These are phyloP conservation scores for Populus pruinosa DNA, from an alignment of 345 rosid genomes.

Conservation along the genomic window DNA sequence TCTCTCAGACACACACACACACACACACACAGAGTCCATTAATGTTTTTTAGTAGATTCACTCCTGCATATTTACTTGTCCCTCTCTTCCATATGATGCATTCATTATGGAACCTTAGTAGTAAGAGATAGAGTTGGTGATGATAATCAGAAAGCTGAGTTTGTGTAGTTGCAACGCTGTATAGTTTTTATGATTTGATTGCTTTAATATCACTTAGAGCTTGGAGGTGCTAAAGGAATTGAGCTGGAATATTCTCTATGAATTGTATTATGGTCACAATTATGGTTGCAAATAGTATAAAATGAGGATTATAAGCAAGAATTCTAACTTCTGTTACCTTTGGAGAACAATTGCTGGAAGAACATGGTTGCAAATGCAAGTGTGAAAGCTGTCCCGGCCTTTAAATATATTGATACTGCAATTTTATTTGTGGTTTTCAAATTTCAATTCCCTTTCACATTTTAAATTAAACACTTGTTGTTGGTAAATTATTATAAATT, in stretches of 20 bases:
- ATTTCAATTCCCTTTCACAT: background rate
- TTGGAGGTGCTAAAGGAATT: background rate
- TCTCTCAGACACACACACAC: background rate
- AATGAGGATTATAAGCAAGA: background rate
- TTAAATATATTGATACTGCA: background rate
- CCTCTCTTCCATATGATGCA: background rate
- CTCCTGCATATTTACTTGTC: background rate
- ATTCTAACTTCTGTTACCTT: background rate
- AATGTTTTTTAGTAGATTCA: background rate
- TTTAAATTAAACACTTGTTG: background rate
- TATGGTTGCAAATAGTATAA: background rate
- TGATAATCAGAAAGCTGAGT: background rate
- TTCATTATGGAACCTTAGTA: background rate
- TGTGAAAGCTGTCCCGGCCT: background rate
- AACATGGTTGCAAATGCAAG: background rate
- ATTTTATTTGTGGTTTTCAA: background rate
- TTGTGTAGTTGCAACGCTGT: background rate
- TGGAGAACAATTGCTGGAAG: background rate
- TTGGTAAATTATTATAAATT: conserved; percentile 1
- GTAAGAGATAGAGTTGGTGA: background rate
- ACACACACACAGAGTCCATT: background rate
- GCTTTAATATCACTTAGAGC: background rate
- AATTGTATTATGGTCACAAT: background rate
- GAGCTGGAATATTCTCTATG: background rate
- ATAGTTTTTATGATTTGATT: background rate